phyloP scores from a whole-genome alignment of 306 rosid genomes.

The Citrullus colocynthis region DNA sequence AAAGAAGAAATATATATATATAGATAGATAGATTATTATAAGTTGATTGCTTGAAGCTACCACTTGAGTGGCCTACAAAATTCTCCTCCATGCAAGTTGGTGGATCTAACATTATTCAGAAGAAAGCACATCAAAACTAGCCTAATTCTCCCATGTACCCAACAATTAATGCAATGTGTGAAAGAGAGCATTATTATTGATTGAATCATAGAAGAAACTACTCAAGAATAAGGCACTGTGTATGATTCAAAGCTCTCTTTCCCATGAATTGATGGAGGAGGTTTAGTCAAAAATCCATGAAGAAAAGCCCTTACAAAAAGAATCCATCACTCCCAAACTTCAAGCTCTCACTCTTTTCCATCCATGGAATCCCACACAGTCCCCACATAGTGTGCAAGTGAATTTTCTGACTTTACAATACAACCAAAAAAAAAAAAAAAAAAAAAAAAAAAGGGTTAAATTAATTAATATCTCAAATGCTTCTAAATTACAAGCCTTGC shows the following conservation, averaged over 20 bases:
- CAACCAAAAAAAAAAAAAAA: not conserved
- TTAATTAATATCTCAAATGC: not conserved
- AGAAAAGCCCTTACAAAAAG: not conserved
- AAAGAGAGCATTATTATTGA: not conserved
- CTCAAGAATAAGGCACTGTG: not conserved
- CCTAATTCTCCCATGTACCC: not conserved
- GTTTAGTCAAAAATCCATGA: not conserved
- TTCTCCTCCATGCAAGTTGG: not conserved
- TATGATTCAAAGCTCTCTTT: not conserved
- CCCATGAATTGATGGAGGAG: conserved; percentile 2
- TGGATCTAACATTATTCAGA: not conserved
- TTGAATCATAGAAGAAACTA: not conserved
- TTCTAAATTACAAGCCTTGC: not conserved
- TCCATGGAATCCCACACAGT: not conserved
- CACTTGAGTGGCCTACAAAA: conserved; percentile 6
- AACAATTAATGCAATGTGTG: not conserved
- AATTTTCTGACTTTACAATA: not conserved
- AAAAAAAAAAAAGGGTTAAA: too few relatives aligned
- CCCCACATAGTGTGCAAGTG: not conserved
- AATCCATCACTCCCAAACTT: not conserved
- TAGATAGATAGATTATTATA: not conserved
- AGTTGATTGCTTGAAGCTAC: not conserved
- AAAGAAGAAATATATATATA: not conserved
- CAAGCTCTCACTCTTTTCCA: not conserved
- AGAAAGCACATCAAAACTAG: not conserved